phyloP scores from a whole-genome alignment of 768 basidiomycete species.

The Podaxis sp. region DNA sequence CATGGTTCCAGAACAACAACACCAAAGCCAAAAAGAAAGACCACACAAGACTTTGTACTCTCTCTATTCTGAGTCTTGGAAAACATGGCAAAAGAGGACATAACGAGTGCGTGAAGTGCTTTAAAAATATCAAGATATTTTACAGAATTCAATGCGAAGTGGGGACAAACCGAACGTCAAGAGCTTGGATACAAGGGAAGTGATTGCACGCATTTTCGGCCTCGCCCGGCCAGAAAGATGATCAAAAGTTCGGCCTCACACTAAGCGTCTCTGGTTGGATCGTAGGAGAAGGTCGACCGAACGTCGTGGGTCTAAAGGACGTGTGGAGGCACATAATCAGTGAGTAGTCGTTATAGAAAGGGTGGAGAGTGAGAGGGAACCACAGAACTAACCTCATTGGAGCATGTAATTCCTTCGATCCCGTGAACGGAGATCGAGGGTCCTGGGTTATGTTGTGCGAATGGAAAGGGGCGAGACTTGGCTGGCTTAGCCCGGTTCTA shows the following conservation, averaged over 20 bases:
- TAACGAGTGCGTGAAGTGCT: not conserved
- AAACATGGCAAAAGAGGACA: not conserved
- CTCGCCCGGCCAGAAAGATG: not conserved
- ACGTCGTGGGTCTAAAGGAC: constrained; percentile 9
- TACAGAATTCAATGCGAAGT: not conserved
- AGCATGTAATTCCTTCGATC: not conserved
- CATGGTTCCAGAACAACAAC: not conserved
- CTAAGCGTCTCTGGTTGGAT: not conserved
- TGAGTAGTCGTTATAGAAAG: not conserved
- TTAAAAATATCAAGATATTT: not conserved
- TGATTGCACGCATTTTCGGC: not conserved
- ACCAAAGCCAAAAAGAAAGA: no score
- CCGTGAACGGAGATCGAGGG: constrained; percentile 5
- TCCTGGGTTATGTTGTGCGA: not conserved
- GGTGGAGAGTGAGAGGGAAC: no score
- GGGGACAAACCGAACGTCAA: not conserved
- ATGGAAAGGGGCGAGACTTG: not conserved
- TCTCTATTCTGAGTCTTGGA: not conserved
- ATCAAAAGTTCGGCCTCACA: not conserved
- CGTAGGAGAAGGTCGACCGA: constrained; percentile 16
- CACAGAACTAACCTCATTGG: not conserved
- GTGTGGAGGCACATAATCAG: not conserved
- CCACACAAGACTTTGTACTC: not conserved
- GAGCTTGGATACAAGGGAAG: not conserved
- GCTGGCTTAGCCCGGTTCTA: not conserved